Evolutionary conservation across 1,139 yeast species (phyloP), one percentile per base, ranked within the genome.

Genomic region (Sugiyamaella paludigena): DNA sequence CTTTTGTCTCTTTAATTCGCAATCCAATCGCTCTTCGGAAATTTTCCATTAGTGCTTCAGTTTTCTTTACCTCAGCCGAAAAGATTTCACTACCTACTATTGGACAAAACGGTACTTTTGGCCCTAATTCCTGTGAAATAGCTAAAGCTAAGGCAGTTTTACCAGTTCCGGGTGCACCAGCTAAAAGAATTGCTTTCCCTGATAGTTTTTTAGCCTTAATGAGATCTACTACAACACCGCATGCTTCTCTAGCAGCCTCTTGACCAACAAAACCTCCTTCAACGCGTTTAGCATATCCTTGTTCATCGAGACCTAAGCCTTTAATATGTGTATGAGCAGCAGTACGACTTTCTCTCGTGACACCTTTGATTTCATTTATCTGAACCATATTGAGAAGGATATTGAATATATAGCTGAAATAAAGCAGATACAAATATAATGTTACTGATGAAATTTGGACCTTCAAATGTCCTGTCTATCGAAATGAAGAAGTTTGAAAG

Each of bases 81-180:
- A 84, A 92, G 57, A 92, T 75, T 68, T 92, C 98, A 48, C 91
- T 81, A 26, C 98, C 99, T 30, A 94, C 98, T 63, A 92, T 84
- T 5, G 98, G 98, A 66, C 97, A 91, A 66, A 92, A 92, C 42
- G 99, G 99, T 47, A 92, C 98, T 64, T 92, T 92, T 39, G 98
- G 97, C 1, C 99, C 99, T 60, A 92, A 76, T 67, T 92, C 98
- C 67, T 92, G 98, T 1, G 98, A 87, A 50, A 94, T 84, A 1
- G 98, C 98, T 51, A 94, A 73, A 0, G 98, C 98, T 63, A 92
- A 76, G 0, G 98, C 98, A 0, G 98, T 92, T 70, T 92, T 92
- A 64, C 98, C 98, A 4, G 98, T 91, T 2, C 98, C 98, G 13
- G 98, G 98, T 4, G 96, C 95, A 53, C 98, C 98, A 0, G 98